Evolutionary conservation across 2,329 filamentous ascomycete species (phyloP).

Genomic region (Kalaharituber pfeilii): DNA sequence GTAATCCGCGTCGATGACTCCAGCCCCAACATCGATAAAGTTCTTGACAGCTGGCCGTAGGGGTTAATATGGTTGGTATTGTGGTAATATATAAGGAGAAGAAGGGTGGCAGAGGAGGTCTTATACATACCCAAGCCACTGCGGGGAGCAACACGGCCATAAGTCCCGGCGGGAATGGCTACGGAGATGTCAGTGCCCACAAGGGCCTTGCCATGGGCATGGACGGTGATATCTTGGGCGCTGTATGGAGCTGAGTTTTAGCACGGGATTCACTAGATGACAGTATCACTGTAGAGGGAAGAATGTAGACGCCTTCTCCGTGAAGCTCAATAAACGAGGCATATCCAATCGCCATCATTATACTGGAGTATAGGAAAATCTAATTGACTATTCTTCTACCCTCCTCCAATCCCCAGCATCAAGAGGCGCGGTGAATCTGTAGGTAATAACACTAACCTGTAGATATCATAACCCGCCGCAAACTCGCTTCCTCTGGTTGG

Average conservation of each 20-base stretch:
- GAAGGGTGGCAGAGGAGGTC: too few species aligned
- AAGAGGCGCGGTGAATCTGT: not conserved
- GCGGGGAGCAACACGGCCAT: conserved; percentile 10
- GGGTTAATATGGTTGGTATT: too few species aligned
- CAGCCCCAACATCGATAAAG: conserved; percentile 89
- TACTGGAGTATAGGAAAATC: too few species aligned
- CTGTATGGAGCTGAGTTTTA: conserved; percentile 19
- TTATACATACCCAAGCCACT: too few species aligned
- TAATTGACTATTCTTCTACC: not conserved
- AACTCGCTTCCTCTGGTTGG: conserved; percentile 79
- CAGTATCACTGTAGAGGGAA: not conserved
- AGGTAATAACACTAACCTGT: conserved; percentile 34
- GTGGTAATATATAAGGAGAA: not conserved
- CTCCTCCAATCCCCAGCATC: not conserved
- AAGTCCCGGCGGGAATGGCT: conserved; percentile 57
- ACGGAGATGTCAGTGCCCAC: conserved; percentile 87
- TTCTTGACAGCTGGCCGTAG: conserved; percentile 80
- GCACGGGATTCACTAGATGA: not conserved
- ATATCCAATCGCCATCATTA: too few species aligned
- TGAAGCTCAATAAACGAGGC: too few species aligned
- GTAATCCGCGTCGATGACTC: conserved; percentile 96
- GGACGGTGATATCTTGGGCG: conserved; percentile 55
- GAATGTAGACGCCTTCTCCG: too few species aligned
- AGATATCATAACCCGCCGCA: conserved; percentile 88
- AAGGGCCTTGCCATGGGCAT: conserved; percentile 63